Evolutionary conservation across 768 basidiomycete genomes (phyloP).

Genomic region (Macrolepiota fuliginosa): DNA sequence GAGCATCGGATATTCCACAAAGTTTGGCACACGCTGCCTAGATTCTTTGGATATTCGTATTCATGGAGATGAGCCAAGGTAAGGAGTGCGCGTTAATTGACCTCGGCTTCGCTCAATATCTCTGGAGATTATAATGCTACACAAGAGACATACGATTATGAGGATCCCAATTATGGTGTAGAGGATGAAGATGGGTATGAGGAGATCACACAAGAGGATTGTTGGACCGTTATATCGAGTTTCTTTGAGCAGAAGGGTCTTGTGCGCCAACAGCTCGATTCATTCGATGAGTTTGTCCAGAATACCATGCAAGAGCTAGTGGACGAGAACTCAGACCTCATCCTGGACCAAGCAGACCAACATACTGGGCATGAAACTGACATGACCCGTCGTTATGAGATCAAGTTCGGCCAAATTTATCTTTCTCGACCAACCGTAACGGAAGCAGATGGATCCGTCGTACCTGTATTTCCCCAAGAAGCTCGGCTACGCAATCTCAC

Average conservation of each 20-base stretch:
- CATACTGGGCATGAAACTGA: conserved; percentile 83
- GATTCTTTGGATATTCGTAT: background rate
- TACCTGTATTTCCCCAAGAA: conserved; percentile 95
- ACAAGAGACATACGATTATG: conserved; percentile 56
- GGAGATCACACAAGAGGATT: conserved; percentile 89
- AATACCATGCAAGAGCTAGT: conserved; percentile 99
- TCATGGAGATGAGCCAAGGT: conserved; percentile 51
- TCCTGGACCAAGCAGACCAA: conserved; percentile 94
- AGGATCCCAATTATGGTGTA: conserved; percentile 55
- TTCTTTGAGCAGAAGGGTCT: conserved; percentile 98
- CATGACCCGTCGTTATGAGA: conserved; percentile 91
- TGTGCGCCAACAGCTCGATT: conserved; percentile 96
- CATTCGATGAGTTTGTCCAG: conserved; percentile 98
- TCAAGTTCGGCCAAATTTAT: conserved; percentile 97
- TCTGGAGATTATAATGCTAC: conserved; percentile 44
- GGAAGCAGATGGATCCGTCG: conserved; percentile 92
- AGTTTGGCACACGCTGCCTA: background rate
- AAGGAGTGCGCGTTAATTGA: conserved; percentile 25
- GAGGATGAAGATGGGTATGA: conserved; percentile 63
- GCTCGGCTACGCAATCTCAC: conserved; percentile 93
- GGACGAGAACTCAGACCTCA: conserved; percentile 93
- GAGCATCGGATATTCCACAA: background rate
- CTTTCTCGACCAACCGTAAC: conserved; percentile 93
- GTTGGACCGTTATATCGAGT: conserved; percentile 93
- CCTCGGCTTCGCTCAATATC: conserved; percentile 28